These are phyloP conservation scores for Colletotrichum tropicicola DNA, from an alignment of 2,329 filamentous ascomycete genomes.

Conservation along the genomic window DNA sequence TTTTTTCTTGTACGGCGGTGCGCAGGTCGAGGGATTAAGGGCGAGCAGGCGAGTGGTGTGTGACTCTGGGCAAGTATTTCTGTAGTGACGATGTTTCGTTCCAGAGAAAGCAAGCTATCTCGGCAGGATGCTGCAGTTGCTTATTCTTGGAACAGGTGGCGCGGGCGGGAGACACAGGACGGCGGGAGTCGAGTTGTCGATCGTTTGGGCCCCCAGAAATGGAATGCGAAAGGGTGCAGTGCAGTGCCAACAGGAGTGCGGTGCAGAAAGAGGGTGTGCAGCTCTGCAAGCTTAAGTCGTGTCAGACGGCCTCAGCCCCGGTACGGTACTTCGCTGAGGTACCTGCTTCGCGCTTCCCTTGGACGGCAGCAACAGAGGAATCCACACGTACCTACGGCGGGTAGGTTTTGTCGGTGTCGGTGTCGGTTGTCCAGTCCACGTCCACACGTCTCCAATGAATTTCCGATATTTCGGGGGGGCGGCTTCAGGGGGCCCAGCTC, in stretches of 20 bases:
- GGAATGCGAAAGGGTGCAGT: conserved; percentile 11
- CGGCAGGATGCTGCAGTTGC: conserved; percentile 12
- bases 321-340: conserved; percentile 14
- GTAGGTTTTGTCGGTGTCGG: conserved; percentile 19
- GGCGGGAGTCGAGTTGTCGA: conserved; percentile 20
- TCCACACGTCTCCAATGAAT: conserved; percentile 25
- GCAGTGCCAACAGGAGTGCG: conserved; percentile 10
- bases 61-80: background rate
- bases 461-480: conserved; percentile 29
- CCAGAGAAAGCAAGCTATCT: conserved; percentile 16
- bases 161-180: conserved; percentile 8
- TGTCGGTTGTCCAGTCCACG: conserved; percentile 30
- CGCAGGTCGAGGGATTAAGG: background rate
- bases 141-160: conserved; percentile 26
- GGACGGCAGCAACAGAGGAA: background rate
- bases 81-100: conserved; percentile 28
- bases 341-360: background rate
- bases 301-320: conserved; percentile 25
- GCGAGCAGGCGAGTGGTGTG: background rate
- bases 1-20: background rate
- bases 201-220: conserved; percentile 16
- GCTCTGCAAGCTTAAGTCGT: conserved; percentile 28
- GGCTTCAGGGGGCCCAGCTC: conserved; percentile 17
- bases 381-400: background rate
- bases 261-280: conserved; percentile 29